phyloP scores from a whole-genome alignment of 352 stramenopile species.

The Pilasporangium apinafurcum region DNA sequence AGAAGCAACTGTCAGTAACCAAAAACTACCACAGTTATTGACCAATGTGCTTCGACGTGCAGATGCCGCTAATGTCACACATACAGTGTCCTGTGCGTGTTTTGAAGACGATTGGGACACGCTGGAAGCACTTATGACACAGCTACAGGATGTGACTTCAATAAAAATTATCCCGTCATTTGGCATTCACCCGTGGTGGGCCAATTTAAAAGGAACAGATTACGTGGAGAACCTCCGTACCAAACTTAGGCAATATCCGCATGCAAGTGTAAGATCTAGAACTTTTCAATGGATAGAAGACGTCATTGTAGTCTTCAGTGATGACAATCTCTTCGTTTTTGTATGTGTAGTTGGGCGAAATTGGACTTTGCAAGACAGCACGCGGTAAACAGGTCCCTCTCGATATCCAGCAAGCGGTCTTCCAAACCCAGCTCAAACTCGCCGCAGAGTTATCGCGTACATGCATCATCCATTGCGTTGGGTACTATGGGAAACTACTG shows the following conservation, averaged over 20 bases:
- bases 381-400: conserved; percentile 37
- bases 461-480: conserved; percentile 74
- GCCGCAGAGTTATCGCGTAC: conserved; percentile 38
- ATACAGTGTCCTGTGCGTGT: conserved; percentile 57
- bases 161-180: conserved; percentile 39
- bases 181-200: conserved; percentile 78
- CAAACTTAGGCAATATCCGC: conserved; percentile 27
- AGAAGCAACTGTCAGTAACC: conserved; percentile 9
- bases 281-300: neutral
- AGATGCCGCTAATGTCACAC: conserved; percentile 21
- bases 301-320: neutral
- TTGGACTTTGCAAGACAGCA: conserved; percentile 69
- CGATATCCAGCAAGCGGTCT: conserved; percentile 35
- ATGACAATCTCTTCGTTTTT: neutral
- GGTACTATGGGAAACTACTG: conserved; percentile 58
- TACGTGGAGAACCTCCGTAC: conserved; percentile 29
- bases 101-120: conserved; percentile 50
- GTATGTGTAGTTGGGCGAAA: conserved; percentile 52
- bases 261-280: conserved; percentile 33
- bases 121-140: conserved; percentile 33
- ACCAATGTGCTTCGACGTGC: conserved; percentile 44
- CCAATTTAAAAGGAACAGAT: conserved; percentile 8
- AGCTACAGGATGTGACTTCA: neutral
- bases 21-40: too few species aligned
- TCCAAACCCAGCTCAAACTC: conserved; percentile 45